A percentile compares a stretch with the other conserved stretches of the same genome.
Evolutionary conservation across 345 rosid genomes (phyloP).

Genomic region (Eucalyptus lansdowneana): DNA sequence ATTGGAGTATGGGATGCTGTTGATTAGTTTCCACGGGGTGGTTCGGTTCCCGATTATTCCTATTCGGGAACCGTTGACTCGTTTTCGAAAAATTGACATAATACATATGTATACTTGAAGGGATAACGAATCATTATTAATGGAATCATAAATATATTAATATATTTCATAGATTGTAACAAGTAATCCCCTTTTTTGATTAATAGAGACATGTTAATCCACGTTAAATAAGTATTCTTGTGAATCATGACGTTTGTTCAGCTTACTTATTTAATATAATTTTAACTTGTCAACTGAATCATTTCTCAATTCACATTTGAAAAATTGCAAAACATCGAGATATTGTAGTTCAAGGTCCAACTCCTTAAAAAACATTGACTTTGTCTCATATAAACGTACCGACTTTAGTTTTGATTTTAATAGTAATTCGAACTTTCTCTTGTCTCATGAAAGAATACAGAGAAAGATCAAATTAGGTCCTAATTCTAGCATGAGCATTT

Average conservation of each 20-base stretch:
- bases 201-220: fast-evolving
- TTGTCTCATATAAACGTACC: background rate
- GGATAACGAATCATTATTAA: too few species aligned
- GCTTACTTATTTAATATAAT: background rate
- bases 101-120: too few species aligned
- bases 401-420: background rate
- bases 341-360: too few species aligned
- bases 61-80: background rate
- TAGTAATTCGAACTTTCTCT: fast-evolving
- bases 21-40: background rate
- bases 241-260: fast-evolving
- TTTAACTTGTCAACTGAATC: background rate
- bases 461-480: fast-evolving
- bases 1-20: background rate
- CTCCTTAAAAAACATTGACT: background rate
- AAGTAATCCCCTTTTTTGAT: background rate
- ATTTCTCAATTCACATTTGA: background rate
- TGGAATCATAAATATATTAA: too few species aligned
- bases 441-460: background rate
- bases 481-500: fast-evolving
- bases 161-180: background rate
- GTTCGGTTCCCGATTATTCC: background rate
- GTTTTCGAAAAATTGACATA: background rate
- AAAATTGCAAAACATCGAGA: background rate
- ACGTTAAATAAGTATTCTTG: background rate